These are phyloP conservation scores for Bipolaris victoriae DNA, from an alignment of 2,329 filamentous ascomycete species.

Conservation along the genomic window DNA sequence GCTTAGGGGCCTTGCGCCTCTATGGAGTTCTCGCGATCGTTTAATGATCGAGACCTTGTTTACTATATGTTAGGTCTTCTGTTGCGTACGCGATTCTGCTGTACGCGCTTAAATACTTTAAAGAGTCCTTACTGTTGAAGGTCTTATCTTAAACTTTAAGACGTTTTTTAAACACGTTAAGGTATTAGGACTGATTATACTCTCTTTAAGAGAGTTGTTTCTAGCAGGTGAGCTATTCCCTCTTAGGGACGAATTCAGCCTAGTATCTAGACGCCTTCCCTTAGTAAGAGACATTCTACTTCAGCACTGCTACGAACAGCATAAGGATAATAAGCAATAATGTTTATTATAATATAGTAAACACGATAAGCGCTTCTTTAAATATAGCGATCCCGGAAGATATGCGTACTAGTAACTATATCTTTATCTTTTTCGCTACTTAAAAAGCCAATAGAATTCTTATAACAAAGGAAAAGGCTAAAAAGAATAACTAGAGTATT, in stretches of 20 bases:
- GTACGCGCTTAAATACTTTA: conserved; percentile 9
- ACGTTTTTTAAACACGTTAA: conserved; percentile 22
- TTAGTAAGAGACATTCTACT: conserved; percentile 17
- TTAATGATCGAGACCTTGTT: conserved; percentile 12
- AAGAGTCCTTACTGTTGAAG: conserved; percentile 11
- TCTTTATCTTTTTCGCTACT: conserved; percentile 10
- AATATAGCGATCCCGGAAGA: conserved; percentile 3
- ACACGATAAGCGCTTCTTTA: conserved; percentile 3
- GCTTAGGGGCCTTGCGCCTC: conserved; percentile 10
- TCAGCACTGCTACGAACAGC: conserved; percentile 1
- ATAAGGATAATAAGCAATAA: not conserved
- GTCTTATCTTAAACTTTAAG: conserved; percentile 12
- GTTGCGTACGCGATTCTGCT: conserved; percentile 3
- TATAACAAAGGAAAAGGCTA: not conserved
- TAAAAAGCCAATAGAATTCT: not conserved
- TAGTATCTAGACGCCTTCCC: conserved; percentile 8
- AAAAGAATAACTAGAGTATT: not conserved
- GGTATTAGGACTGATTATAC: conserved; percentile 16
- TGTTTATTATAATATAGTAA: conserved; percentile 12
- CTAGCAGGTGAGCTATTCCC: conserved; percentile 4
- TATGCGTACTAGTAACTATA: conserved; percentile 21
- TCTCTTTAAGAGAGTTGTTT: conserved; percentile 14
- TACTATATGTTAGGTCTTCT: conserved; percentile 8
- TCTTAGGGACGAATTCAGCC: conserved; percentile 6
- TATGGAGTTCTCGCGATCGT: conserved; percentile 14